A percentile compares a stretch with the other conserved stretches of the same genome.
phyloP scores from a whole-genome alignment of 2,329 filamentous ascomycete genomes.

The Fusarium brachygibbosum region DNA sequence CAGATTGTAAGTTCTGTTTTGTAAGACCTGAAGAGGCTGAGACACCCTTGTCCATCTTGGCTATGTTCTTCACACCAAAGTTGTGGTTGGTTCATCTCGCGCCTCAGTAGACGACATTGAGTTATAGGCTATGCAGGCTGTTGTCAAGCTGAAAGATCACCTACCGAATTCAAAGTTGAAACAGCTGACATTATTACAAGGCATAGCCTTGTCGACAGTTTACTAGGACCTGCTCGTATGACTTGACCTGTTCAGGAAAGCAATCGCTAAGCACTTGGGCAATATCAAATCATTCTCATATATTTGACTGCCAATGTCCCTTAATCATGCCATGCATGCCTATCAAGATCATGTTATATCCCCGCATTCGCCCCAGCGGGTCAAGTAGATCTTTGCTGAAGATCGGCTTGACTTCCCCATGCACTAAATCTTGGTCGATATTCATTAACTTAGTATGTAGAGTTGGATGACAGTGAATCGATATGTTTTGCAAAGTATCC shows the following conservation, averaged over 20 bases:
- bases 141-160: neutral
- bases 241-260: neutral
- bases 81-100: slow-evolving; percentile 38
- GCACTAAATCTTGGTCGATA: slow-evolving; percentile 8
- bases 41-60: slow-evolving; percentile 44
- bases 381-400: slow-evolving; percentile 29
- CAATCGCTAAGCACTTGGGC: slow-evolving; percentile 1
- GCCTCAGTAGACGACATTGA: slow-evolving; percentile 15
- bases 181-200: neutral
- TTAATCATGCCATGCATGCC: neutral
- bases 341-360: neutral
- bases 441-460: neutral
- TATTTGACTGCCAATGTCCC: neutral
- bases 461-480: neutral
- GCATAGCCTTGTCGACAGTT: neutral
- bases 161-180: neutral
- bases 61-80: slow-evolving; percentile 45
- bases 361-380: slow-evolving; percentile 25
- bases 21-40: slow-evolving; percentile 23
- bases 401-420: slow-evolving; percentile 20
- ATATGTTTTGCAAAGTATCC: neutral
- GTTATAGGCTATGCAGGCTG: slow-evolving; percentile 1
- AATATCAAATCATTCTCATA: slow-evolving; percentile 12
- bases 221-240: neutral
- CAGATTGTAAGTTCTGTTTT: slow-evolving; percentile 12